Conservation (phyloP, 495 filamentous ascomycete species). For the Ramalina peruviana region DNA sequence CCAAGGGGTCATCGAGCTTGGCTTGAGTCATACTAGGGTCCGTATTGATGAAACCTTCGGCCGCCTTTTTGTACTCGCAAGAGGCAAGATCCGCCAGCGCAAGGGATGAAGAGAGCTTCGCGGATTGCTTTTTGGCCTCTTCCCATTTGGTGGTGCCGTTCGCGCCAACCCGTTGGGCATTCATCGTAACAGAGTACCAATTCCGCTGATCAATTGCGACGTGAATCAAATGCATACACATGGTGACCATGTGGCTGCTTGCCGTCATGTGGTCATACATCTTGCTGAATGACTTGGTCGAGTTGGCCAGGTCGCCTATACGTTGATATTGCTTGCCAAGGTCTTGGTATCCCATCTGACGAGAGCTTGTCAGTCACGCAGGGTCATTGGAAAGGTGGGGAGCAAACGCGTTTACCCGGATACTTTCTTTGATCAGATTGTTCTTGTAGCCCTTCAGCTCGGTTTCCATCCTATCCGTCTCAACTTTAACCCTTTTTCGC, state of each 20-base stretch:
- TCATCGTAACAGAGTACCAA: slow-evolving; percentile 51
- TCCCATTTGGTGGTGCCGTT: slow-evolving; percentile 19
- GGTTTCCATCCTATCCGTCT: slow-evolving; percentile 58
- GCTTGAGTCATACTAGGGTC: slow-evolving; percentile 19
- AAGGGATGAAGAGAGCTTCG: slow-evolving; percentile 50
- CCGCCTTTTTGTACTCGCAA: slow-evolving; percentile 56
- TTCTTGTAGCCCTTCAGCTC: slow-evolving; percentile 93
- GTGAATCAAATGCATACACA: slow-evolving; percentile 54
- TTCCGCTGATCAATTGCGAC: slow-evolving; percentile 53
- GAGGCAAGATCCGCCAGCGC: slow-evolving; percentile 59
- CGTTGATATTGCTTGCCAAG: slow-evolving; percentile 53
- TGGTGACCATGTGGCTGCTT: slow-evolving; percentile 53
- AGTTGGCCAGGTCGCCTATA: slow-evolving; percentile 45
- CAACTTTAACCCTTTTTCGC: slow-evolving; percentile 45
- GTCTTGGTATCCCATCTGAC: slow-evolving; percentile 65
- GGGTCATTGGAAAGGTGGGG: neutral
- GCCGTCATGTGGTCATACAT: slow-evolving; percentile 67
- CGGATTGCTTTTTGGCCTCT: slow-evolving; percentile 48
- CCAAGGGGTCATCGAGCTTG: slow-evolving; percentile 24
- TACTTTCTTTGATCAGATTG: slow-evolving; percentile 94
- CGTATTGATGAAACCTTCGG: slow-evolving; percentile 51
- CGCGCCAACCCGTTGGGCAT: slow-evolving; percentile 50
- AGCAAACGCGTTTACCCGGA: slow-evolving; percentile 45
- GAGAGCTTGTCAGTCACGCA: neutral
- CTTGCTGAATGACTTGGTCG: slow-evolving; percentile 52